Evolutionary conservation across 352 stramenopile species (phyloP), one percentile per base, ranked within the genome.

Genomic region (Pythium rhizo-oryzae): DNA sequence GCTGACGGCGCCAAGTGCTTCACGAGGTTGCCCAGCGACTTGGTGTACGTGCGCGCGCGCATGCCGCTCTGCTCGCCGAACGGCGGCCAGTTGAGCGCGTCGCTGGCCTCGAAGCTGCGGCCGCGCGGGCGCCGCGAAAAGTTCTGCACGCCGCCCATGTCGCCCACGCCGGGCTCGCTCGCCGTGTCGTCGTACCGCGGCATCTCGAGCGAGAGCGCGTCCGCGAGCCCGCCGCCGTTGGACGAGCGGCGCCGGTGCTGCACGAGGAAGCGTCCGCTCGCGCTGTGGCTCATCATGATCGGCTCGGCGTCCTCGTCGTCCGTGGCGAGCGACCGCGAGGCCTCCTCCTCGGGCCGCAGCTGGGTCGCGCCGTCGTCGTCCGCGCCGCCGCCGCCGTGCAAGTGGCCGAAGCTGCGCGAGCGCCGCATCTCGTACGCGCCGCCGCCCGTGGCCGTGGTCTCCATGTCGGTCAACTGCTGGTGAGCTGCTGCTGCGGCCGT

Each of bases 11-110:
- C 81, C 19, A 94, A 69, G 65, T 94, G 87, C 72, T 94, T 90
- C 0, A 94, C 87, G 30, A 94, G 64, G 67, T 86, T 93, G 11
- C 82, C 85, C 12, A 94, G 55, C 6, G 87, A 94, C 59, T 91
- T 93, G 12, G 84, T 94, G 68, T 94, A 93, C 46, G 84, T 85
- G 8, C 82, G 79, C 16, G 79, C 76, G 0, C 86, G 78, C 49
- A 84, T 77, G 8, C 56, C 1, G 28, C 28, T 33, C 74, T 80
- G 54, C 81, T 70, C 70, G 13, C 59, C 49, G 35, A 65, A 52
- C 41, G 41, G 7, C 54, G 25, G 23, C 61, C 69, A 75, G 21
- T 41, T 56, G 23, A 60, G 35, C 18, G 57, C 37, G 11, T 72
- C 70, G 13, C 19, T 21, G 41, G 41, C 57, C 19, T 76, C 70